A percentile compares a stretch with the other conserved stretches of the same genome.
Conservation (phyloP, 2,329 filamentous ascomycete species). For the Colletotrichum trifolii region DNA sequence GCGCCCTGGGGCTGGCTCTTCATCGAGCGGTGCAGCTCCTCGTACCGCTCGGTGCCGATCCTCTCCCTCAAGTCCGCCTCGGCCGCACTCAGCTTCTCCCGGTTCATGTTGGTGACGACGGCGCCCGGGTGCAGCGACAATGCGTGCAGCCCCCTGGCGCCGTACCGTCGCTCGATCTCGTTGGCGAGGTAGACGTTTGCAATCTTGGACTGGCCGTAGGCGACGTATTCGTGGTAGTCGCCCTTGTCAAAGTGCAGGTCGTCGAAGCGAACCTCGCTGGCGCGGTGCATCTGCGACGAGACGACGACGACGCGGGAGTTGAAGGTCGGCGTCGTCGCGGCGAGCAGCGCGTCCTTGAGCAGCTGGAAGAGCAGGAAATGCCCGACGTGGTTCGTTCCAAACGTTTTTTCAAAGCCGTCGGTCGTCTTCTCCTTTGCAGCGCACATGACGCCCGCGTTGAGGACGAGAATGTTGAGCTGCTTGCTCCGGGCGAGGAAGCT, state of each 20-base stretch:
- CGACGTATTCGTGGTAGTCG: conserved; percentile 45
- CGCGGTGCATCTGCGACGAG: conserved; percentile 54
- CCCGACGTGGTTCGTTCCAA: conserved; percentile 63
- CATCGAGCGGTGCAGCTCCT: background rate
- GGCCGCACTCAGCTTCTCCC: background rate
- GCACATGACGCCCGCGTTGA: conserved; percentile 49
- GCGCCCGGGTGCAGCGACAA: conserved; percentile 19
- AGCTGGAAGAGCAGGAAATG: conserved; percentile 66
- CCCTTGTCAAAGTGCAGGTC: conserved; percentile 40
- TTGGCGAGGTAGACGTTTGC: conserved; percentile 63
- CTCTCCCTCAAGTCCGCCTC: background rate
- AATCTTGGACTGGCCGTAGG: conserved; percentile 62
- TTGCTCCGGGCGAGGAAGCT: conserved; percentile 43
- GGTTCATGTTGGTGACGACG: conserved; percentile 16
- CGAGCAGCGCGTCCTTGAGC: conserved; percentile 56
- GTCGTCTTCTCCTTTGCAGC: conserved; percentile 23
- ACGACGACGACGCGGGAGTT: conserved; percentile 59
- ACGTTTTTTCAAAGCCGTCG: conserved; percentile 50
- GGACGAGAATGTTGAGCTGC: conserved; percentile 47
- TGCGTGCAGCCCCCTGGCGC: conserved; percentile 45
- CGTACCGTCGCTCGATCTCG: conserved; percentile 56
- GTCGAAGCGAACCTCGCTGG: conserved; percentile 46
- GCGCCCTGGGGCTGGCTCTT: conserved; percentile 54
- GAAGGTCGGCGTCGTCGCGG: conserved; percentile 50
- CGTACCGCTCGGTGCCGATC: background rate